A percentile compares a stretch with the other conserved stretches of the same genome.
These are phyloP conservation scores for Cryomyces minteri DNA, from an alignment of 495 filamentous ascomycete species.

Conservation along the genomic window DNA sequence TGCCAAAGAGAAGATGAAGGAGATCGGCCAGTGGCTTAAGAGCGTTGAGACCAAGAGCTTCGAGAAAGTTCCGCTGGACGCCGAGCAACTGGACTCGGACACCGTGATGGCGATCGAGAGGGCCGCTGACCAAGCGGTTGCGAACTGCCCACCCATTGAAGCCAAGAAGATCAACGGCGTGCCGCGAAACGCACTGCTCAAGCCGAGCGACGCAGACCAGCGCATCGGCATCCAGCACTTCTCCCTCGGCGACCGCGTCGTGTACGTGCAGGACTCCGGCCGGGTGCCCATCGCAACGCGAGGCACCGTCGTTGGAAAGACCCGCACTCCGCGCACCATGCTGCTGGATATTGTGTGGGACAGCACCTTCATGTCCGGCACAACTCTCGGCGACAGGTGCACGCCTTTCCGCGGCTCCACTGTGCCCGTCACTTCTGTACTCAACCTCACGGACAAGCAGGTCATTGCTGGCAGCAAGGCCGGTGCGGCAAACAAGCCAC, in stretches of 20 bases:
- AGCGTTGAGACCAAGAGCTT: conserved; percentile 75
- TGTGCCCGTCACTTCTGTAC: conserved; percentile 59
- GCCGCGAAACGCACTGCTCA: conserved; percentile 71
- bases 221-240: conserved; percentile 75
- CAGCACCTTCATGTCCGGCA: conserved; percentile 87
- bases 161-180: conserved; percentile 51
- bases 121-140: conserved; percentile 42
- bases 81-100: conserved; percentile 86
- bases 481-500: conserved; percentile 28
- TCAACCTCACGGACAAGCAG: conserved; percentile 74
- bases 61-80: conserved; percentile 83
- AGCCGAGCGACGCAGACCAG: conserved; percentile 82
- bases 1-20: conserved; percentile 59
- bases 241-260: conserved; percentile 70
- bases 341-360: conserved; percentile 91
- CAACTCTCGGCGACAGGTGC: conserved; percentile 71
- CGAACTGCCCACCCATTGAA: conserved; percentile 31
- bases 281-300: conserved; percentile 85
- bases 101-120: conserved; percentile 65
- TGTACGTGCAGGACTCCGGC: conserved; percentile 83
- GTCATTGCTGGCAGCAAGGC: conserved; percentile 59
- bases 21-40: conserved; percentile 86
- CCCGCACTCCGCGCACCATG: conserved; percentile 58
- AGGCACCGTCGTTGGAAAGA: conserved; percentile 86
- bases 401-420: conserved; percentile 94